phyloP scores from a whole-genome alignment of 352 stramenopile species.

The Globisporangium takayamanum region DNA sequence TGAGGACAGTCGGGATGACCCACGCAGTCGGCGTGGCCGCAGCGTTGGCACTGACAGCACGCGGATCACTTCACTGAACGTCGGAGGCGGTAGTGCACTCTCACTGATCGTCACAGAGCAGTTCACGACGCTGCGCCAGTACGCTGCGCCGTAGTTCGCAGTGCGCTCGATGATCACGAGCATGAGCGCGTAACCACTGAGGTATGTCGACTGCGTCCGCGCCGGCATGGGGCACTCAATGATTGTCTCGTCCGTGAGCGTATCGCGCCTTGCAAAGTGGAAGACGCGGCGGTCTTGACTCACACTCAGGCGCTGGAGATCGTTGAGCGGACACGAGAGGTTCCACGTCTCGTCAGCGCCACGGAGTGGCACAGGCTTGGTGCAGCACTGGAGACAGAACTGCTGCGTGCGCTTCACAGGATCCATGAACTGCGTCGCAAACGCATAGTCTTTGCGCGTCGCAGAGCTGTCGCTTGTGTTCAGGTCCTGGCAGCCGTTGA shows the following conservation, averaged over 20 bases:
- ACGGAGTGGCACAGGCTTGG: slow-evolving; percentile 43
- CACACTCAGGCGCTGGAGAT: slow-evolving; percentile 57
- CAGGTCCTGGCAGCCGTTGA: slow-evolving; percentile 49
- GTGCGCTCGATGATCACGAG: slow-evolving; percentile 52
- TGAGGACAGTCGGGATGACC: slow-evolving; percentile 24
- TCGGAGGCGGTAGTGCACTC: slow-evolving; percentile 23
- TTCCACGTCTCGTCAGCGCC: slow-evolving; percentile 76
- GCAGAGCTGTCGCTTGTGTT: slow-evolving; percentile 32
- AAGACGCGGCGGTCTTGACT: slow-evolving; percentile 48
- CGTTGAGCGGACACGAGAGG: slow-evolving; percentile 61
- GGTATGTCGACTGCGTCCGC: slow-evolving; percentile 40
- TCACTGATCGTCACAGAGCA: slow-evolving; percentile 57
- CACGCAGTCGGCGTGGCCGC: slow-evolving; percentile 26
- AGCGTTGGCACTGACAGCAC: slow-evolving; percentile 41
- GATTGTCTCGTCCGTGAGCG: slow-evolving; percentile 39
- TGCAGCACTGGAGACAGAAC: slow-evolving; percentile 74
- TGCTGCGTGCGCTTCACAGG: slow-evolving; percentile 23
- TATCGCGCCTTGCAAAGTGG: slow-evolving; percentile 52
- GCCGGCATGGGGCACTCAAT: slow-evolving; percentile 54
- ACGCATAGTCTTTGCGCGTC: slow-evolving; percentile 38
- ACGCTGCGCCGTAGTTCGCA: slow-evolving; percentile 34
- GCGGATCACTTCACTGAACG: slow-evolving; percentile 53
- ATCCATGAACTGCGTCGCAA: slow-evolving; percentile 55
- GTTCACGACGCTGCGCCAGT: slow-evolving; percentile 65
- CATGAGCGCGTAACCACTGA: slow-evolving; percentile 48